Base-by-base conservation (phyloP, 1,284 basidiomycete species). In the Rhodotorula sp. region DNA sequence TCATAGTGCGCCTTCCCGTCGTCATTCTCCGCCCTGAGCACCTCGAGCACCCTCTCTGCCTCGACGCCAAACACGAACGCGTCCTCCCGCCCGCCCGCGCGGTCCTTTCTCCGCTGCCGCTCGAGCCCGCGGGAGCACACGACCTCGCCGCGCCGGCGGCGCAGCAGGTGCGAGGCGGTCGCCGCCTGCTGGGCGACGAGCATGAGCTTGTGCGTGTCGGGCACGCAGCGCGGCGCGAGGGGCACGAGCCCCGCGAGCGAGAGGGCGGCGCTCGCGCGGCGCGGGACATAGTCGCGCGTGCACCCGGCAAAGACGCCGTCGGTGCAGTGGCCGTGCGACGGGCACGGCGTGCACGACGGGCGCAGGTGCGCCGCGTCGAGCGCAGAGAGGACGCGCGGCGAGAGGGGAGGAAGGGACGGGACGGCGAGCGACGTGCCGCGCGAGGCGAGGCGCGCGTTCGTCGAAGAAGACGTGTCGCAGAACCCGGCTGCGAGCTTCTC, bases 151-250 rank as follows among this genome's bases (percentile, higher is more conserved):
- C 71, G 81, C 42, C 76, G 68, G 53, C 79, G 79, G 48, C 78
- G 77, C 58, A 85, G 72, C 9, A 83, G 82, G 17, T 84, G 82
- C 80, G 92, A 90, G 57, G 95, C 86, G 27, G 86, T 86, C 77
- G 88, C 90, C 0, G 91, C 94, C 61, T 94, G 83, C 42, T 84
- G 85, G 41, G 91, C 91, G 60, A 97, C 90, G 77, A 90, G 86
- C 72, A 87, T 84, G 82, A 90, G 90, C 79, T 91, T 87, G 77
- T 85, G 87, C 59, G 91, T 91, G 81, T 97, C 93, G 78, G 91
- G 90, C 53, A 88, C 83, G 81, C 95, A 97, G 48, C 85, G 84
- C 34, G 92, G 91, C 16, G 92, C 86, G 74, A 96, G 85, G 12
- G 90, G 74, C 46, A 88, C 78, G 16, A 83, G 72, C 45, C 80